Base-by-base conservation (phyloP, 2,329 filamentous ascomycete genomes). In the Colletotrichum cereale region DNA sequence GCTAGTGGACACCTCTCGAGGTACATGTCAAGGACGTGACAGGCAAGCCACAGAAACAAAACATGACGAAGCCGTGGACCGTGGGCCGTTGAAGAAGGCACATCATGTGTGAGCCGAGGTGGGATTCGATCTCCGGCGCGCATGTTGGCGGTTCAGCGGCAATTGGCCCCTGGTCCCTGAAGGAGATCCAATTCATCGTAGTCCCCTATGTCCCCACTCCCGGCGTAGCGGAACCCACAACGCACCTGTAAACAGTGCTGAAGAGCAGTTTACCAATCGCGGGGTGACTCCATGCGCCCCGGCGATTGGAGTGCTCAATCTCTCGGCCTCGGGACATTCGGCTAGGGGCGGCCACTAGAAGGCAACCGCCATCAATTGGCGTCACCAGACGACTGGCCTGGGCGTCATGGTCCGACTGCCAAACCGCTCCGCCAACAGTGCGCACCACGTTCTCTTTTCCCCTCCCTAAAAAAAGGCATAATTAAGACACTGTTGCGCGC, bases 301-400 rank as follows among this genome's bases (percentile, higher is more conserved):
- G 44, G 53, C 55, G 31, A 62, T 64, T 55, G 58, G 31, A 29
- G 47, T 53, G 21, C 24, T 38, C 42, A 44, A 67, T 67, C 40
- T 40, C 55, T 70, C 62, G 61, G 67, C 71, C 62, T 73, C 71
- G 63, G 71, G 58, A 66, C 53, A 52, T 56, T 67, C 71, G 71
- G 71, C 56, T 73, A 67, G 67, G 36, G 53, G 60, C 71, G 71
- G 71, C 67, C 67, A 57, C 67, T 65, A 57, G 60, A 61, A 36
- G 56, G 38, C 44, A 62, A 53, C 57, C 42, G 58, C 57, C 50
- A 57, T 64, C 29, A 18, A 67, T 63, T 64, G 66, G 65, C 53
- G 65, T 70, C 67, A 66, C 56, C 38, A 67, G 58, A 26, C 55
- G 40, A 34, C 29, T 18, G 52, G 38, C 29, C 26, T 50, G 42